Evolutionary conservation across 2,329 filamentous ascomycete genomes (phyloP), one percentile per base, ranked within the genome.

Genomic region (Tetracladium maxilliforme): DNA sequence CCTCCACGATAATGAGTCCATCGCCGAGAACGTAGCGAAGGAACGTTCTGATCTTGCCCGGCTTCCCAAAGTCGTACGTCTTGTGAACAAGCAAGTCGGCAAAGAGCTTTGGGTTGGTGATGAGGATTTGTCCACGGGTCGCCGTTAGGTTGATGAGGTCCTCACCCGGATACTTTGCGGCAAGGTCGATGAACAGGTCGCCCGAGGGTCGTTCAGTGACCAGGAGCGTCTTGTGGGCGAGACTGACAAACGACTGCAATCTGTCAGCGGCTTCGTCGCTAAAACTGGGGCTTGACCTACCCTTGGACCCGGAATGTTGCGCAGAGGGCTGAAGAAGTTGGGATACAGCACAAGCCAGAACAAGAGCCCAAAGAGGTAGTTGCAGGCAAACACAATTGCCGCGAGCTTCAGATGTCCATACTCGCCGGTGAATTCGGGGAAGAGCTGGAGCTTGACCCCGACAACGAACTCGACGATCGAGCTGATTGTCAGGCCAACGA

Each of bases 1-100:
- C 77, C 44, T 83, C 77, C 0, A 74, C 68, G 5, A 54, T 0
- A 6, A 82, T 49, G 7, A 83, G 48, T 3, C 74, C 63, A 10
- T 69, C 53, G 3, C 71, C 64, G 2, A 75, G 48, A 8, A 73
- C 49, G 5, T 56, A 45, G 1, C 56, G 58, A 6, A 76, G 43
- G 6, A 66, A 61, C 3, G 46, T 42, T 19, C 60, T 46, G 14
- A 64, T 40, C n/a, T 51, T 41, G 4, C 35, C 33, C 0, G 64
- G 61, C 22, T 70, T 70, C 11, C 51, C 37, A 27, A 67, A 71
- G 17, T 64, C 60, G 30, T 71, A 70, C 7, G 45, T 48, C 24
- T 61, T 62, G 14, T 51, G 49, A 9, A 56, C 53, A 4, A 68
- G 46, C 0, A 64, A 39, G 33, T 68, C 62, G 3, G 51, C 48